A percentile compares a stretch with the other conserved stretches of the same genome.
Conservation (phyloP, 1,139 yeast genomes). For the Magnusiomyces clavatus region DNA sequence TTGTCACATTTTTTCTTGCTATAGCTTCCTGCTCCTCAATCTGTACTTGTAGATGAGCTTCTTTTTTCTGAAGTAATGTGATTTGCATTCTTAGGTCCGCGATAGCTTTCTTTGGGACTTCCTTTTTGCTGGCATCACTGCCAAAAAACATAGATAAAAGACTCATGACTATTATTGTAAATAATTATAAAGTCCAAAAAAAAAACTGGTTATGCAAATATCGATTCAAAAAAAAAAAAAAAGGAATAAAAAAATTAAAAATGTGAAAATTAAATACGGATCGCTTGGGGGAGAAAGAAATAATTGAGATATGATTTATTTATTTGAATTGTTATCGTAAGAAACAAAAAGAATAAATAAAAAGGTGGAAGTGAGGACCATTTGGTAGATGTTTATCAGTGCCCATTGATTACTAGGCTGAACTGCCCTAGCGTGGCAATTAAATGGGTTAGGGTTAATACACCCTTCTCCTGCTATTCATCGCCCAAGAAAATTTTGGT, state of each 20-base stretch:
- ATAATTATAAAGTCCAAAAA: slow-evolving; percentile 6
- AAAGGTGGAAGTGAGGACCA: too few species aligned
- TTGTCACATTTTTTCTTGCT: slow-evolving; percentile 65
- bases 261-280: background rate
- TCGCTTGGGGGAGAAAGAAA: background rate
- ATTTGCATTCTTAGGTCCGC: slow-evolving; percentile 85
- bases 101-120: slow-evolving; percentile 87
- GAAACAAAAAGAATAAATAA: too few species aligned
- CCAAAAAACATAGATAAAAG: slow-evolving; percentile 47
- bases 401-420: too few species aligned
- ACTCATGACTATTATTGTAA: slow-evolving; percentile 34
- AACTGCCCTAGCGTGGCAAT: too few species aligned
- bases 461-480: too few species aligned
- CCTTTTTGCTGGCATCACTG: slow-evolving; percentile 53
- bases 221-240: background rate
- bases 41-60: slow-evolving; percentile 73
- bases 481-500: too few species aligned
- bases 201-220: background rate
- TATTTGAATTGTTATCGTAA: too few species aligned
- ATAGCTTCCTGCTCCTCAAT: slow-evolving; percentile 71
- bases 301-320: too few species aligned
- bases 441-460: too few species aligned
- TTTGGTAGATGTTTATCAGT: too few species aligned
- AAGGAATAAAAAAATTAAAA: background rate
- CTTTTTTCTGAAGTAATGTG: slow-evolving; percentile 77